Evolutionary conservation across 2,329 filamentous ascomycete genomes (phyloP), one percentile per base, ranked within the genome.

Genomic region (Fusarium camptoceras): DNA sequence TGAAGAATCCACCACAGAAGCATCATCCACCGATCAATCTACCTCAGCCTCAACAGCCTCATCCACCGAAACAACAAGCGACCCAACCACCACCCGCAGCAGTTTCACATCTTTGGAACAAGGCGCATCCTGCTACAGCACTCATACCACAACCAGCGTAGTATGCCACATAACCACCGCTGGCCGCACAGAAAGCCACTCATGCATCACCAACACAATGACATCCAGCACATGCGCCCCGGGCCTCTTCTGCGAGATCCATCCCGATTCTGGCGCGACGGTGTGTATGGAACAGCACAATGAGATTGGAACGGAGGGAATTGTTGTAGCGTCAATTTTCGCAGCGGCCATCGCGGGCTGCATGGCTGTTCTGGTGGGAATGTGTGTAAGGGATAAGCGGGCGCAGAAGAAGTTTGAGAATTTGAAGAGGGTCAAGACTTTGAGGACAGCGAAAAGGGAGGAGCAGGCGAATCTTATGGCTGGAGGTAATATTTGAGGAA

Each of bases 121-220:
- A 5, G 64, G 64, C 5, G 64, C 50, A 5, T 67, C 64, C 1
- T 67, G 64, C 34, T 63, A 63, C 37, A 67, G 63, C 37, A 67
- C 64, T 31, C 62, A 57, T 0, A 47, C 66, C 8, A 28, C 47
- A 16, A 67, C 63, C n/a, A 67, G 24, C 4, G 59, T 66, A 2
- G 46, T 67, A 3, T 67, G 64, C 30, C 50, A 53, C 14, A 51
- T 63, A 10, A 67, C 64, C 2, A 67, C 63, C 9, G 57, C 18
- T 24, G 63, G 63, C 14, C 57, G 24, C 5, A 67, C 64, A 30
- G 34, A 67, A 22, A 63, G 63, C 10, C 41, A 34, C 0, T 34
- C 64, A 0, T 67, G 64, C 42, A 63, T 57, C 18, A 63, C 64
- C 6, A 56, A 48, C 34, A 55, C 20, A 11, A 53, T 67, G 46